Evolutionary conservation across 2,329 filamentous ascomycete genomes (phyloP).

Genomic region (Mycosphaerella arachidis): DNA sequence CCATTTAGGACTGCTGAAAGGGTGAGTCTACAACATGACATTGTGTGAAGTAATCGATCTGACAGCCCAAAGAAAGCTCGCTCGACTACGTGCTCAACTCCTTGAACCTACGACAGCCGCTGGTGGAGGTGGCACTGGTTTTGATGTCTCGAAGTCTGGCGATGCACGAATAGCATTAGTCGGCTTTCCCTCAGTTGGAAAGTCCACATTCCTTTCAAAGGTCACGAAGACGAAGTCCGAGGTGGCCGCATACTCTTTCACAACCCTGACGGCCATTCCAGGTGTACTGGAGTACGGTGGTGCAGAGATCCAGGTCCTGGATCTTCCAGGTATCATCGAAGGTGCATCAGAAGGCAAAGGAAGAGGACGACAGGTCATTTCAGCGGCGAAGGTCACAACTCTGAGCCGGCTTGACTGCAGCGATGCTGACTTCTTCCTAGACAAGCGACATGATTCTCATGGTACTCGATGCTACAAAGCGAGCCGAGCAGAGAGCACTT

Average conservation of each 20-base stretch:
- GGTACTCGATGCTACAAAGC: constrained; percentile 94
- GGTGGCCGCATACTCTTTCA: constrained; percentile 95
- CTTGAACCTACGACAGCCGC: constrained; percentile 81
- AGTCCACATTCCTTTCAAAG: constrained; percentile 97
- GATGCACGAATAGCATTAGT: constrained; percentile 96
- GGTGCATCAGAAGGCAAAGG: constrained; percentile 95
- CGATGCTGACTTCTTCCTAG: constrained; percentile 32
- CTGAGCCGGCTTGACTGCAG: not conserved
- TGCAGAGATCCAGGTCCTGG: constrained; percentile 94
- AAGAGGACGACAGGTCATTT: constrained; percentile 91
- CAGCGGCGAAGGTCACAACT: constrained; percentile 69
- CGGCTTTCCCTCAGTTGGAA: constrained; percentile 97
- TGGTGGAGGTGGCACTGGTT: constrained; percentile 73
- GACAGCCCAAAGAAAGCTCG: constrained; percentile 69
- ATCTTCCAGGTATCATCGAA: constrained; percentile 97
- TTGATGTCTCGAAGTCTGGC: constrained; percentile 86
- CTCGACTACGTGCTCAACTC: constrained; percentile 86
- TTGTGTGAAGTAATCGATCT: not conserved
- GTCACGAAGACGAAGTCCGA: constrained; percentile 98
- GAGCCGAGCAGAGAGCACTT: constrained; percentile 83
- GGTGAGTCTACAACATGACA: constrained; percentile 51
- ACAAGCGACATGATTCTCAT: constrained; percentile 96
- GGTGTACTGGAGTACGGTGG: constrained; percentile 97
- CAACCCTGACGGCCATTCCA: constrained; percentile 92
- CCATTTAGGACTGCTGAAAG: constrained; percentile 94